A percentile compares a stretch with the other conserved stretches of the same genome.
Evolutionary conservation across 2,329 filamentous ascomycete genomes (phyloP).

Genomic region (Ceratocystis albifundus): DNA sequence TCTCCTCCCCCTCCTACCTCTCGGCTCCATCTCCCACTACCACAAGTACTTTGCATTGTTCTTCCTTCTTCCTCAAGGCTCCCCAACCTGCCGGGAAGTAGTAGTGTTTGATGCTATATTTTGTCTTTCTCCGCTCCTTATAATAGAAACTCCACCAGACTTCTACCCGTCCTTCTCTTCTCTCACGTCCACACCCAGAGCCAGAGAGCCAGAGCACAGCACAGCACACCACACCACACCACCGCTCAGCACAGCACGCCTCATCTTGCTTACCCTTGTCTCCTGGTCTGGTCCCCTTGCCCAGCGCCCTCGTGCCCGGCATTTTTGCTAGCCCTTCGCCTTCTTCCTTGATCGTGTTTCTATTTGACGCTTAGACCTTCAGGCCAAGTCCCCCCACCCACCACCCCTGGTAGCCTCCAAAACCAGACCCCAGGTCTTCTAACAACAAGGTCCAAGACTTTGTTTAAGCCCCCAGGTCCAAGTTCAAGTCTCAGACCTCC

Average conservation of each 20-base stretch:
- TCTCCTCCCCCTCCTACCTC: too few species aligned
- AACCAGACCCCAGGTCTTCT: neutral
- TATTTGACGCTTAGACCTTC: too few species aligned
- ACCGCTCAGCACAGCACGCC: too few species aligned
- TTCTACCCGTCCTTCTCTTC: neutral
- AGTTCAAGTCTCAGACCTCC: neutral
- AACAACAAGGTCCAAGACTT: conserved; percentile 2
- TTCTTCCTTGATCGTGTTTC: neutral
- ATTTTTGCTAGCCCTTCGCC: neutral
- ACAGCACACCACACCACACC: too few species aligned
- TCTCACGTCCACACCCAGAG: neutral
- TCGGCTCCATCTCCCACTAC: neutral
- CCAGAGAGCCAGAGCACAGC: too few species aligned
- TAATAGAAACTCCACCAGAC: conserved; percentile 3
- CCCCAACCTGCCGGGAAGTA: neutral
- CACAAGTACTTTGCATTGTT: neutral
- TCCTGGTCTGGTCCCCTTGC: neutral
- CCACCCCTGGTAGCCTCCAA: neutral
- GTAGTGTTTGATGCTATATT: too few species aligned
- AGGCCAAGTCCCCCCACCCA: neutral
- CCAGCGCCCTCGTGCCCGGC: neutral
- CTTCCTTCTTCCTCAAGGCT: neutral
- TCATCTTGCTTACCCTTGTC: neutral
- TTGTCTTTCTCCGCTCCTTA: neutral
- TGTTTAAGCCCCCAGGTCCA: neutral